Evolutionary conservation across 768 basidiomycete genomes (phyloP), one percentile per base, ranked within the genome.

Genomic region (Nevesoporus exiguus): DNA sequence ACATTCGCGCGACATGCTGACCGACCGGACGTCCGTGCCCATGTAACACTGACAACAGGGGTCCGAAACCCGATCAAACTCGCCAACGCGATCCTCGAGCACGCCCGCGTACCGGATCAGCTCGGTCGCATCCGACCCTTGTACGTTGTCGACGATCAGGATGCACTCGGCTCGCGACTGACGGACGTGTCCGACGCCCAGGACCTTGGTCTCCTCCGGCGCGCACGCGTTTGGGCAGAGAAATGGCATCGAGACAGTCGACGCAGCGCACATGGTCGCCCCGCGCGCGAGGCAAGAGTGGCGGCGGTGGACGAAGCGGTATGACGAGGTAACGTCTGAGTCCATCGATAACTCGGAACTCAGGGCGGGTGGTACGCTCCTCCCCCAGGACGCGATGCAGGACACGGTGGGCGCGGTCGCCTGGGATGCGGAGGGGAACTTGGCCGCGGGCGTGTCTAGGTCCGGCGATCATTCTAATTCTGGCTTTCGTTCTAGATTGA

Each of bases 371-470:
- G 27, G 21, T 9, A 30, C 44, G 14, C 27, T 13, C 9, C 53
- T 53, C 21, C 52, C 55, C 68, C 61, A 59, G 63, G 55, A 72
- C 71, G 56, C 37, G 50, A 74, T 83, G 50, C 86, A 90, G 63
- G 90, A 93, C 65, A 93, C 90, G 0, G 90, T 93, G 7, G 90
- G 90, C 15, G 89, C 88, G n/a, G 76, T 90, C 33, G 82, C 75
- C 14, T 82, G 78, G 69, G 76, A 79, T 58, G 60, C 63, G 1
- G 54, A 61, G 27, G 77, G 72, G 4, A 73, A 76, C 15, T 61
- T 84, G 49, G 82, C 85, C 13, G 82, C 86, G n/a, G 88, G 88
- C 2, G 88, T 90, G 15, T 91, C 88, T 29, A 89, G 86, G 86
- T 82, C 30, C 47, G 66, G 34, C 24, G 17, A 44, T 36, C 9